Evolutionary conservation across 2,329 filamentous ascomycete species (phyloP), one percentile per base, ranked within the genome.

Genomic region (Didymella exigua): DNA sequence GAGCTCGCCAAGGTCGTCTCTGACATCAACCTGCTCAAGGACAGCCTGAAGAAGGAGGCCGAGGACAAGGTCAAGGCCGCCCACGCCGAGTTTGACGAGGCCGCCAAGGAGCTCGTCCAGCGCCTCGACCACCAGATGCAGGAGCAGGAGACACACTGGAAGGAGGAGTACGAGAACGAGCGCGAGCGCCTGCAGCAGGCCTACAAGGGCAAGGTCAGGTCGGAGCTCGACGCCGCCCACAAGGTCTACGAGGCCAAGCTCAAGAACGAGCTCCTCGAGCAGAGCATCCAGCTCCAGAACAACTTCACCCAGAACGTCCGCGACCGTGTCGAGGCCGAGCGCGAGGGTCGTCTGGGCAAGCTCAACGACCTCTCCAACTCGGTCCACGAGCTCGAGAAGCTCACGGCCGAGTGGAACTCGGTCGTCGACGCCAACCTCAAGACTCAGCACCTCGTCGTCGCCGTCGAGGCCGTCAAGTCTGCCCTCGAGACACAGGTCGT

Each of bases 381-480:
- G 11, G 90, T 99, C 16, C 82, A 83, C 33, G 90, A 96, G 67
- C 86, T 99, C 11, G 93, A 97, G 79, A 87, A 88, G 75, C 85
- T 99, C 49, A 96, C 93, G 1, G 85, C 86, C 1, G 89, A 91
- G 62, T 98, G 92, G 92, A 96, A 93, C 77, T 86, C 87, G 34
- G 91, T 98, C 31, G 86, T 99, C 19, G 92, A 98, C 73, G 82
- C 85, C 56, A 98, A 95, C 78, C 85, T 98, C 60, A 89, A 90
- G 76, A 97, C 95, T 0, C 95, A 99, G 77, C 93, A 98, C 78
- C 87, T 99, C 24, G 91, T 97, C 72, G 91, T 99, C 30, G 95
- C 95, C 18, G 89, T 98, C 26, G 95, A 99, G 73, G 91, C 93
- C 33, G 92, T 98, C 46, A 89, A 91, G 63, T 87, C 90, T 54